Evolutionary conservation across 2,329 filamentous ascomycete species (phyloP).

Genomic region (Tolypocladium guangdongense): DNA sequence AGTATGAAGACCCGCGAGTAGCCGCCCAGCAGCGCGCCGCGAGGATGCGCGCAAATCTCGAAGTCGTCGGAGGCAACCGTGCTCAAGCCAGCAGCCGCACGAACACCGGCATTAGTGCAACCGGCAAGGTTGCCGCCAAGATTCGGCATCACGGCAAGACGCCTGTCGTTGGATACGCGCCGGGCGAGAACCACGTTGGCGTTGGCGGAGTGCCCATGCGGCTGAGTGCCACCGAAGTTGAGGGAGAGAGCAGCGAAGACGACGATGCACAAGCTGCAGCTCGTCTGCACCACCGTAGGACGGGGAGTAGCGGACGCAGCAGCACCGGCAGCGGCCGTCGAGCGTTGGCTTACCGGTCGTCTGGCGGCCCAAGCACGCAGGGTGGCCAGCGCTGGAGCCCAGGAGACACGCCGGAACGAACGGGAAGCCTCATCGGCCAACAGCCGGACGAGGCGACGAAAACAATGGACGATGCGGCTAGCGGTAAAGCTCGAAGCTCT

Average conservation of each 20-base stretch:
- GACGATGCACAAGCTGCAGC: slow-evolving; percentile 43
- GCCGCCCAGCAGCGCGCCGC: slow-evolving; percentile 76
- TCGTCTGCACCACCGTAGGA: slow-evolving; percentile 54
- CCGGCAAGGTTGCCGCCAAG: slow-evolving; percentile 65
- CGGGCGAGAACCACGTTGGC: slow-evolving; percentile 62
- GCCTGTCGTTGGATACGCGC: slow-evolving; percentile 67
- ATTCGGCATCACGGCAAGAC: slow-evolving; percentile 80
- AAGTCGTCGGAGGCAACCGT: slow-evolving; percentile 56
- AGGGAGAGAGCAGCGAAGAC: slow-evolving; percentile 74
- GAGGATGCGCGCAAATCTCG: slow-evolving; percentile 74
- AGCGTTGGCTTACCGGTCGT: slow-evolving; percentile 37
- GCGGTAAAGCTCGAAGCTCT: slow-evolving; percentile 38
- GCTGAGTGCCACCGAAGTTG: slow-evolving; percentile 89
- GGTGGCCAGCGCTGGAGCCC: slow-evolving; percentile 38
- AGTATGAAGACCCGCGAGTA: slow-evolving; percentile 80
- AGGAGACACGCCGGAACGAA: slow-evolving; percentile 43
- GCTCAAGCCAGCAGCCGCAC: slow-evolving; percentile 39
- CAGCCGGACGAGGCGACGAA: slow-evolving; percentile 18
- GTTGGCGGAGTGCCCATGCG: slow-evolving; percentile 78
- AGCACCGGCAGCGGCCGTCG: slow-evolving; percentile 47
- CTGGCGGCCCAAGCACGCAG: slow-evolving; percentile 31
- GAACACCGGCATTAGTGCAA: slow-evolving; percentile 50
- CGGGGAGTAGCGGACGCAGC: slow-evolving; percentile 65
- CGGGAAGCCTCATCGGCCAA: slow-evolving; percentile 39
- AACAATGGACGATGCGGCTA: slow-evolving; percentile 29